A percentile compares a stretch with the other conserved stretches of the same genome.
Conservation (phyloP, 306 rosid species). For the Castanea sativa region DNA sequence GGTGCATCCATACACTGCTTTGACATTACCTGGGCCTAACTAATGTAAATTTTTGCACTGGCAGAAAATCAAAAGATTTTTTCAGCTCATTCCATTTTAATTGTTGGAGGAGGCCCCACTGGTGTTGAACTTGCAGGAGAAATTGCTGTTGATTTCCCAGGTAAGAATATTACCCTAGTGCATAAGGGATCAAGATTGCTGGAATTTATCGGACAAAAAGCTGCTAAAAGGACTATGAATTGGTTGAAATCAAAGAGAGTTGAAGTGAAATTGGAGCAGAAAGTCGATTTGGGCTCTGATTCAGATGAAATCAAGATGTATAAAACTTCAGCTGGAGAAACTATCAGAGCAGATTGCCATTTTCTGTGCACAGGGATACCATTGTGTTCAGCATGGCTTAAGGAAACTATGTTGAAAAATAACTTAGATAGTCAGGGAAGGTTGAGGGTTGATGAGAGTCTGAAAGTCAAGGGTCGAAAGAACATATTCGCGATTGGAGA, state of each 20-base stretch:
- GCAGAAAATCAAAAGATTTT: constrained; percentile 64
- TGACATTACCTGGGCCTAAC: constrained; percentile 6
- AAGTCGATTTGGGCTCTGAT: constrained; percentile 30
- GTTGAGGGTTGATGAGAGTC: constrained; percentile 56
- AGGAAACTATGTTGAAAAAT: constrained; percentile 38
- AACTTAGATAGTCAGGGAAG: constrained; percentile 54
- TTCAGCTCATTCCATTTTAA: constrained; percentile 62
- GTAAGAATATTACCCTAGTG: constrained; percentile 58
- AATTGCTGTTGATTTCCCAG: constrained; percentile 68
- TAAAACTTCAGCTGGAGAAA: constrained; percentile 57
- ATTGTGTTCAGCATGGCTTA: constrained; percentile 66
- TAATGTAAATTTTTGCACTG: constrained; percentile 21
- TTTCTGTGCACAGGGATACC: constrained; percentile 58
- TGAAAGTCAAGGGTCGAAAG: constrained; percentile 56
- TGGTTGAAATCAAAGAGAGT: constrained; percentile 66
- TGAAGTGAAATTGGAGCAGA: constrained; percentile 52
- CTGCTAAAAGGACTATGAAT: constrained; percentile 45
- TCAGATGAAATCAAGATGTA: constrained; percentile 40
- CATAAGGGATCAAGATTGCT: constrained; percentile 70
- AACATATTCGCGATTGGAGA: constrained; percentile 78
- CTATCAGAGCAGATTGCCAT: constrained; percentile 60
- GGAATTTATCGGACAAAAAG: constrained; percentile 75
- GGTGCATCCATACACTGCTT: constrained; percentile 8
- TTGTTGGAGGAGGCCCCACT: constrained; percentile 88
- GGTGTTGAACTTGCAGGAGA: constrained; percentile 92